Percentiles rank a stretch among this genome's conserved stretches.
Conservation (phyloP, 495 filamentous ascomycete genomes). For the Podospora pseudopauciseta region DNA sequence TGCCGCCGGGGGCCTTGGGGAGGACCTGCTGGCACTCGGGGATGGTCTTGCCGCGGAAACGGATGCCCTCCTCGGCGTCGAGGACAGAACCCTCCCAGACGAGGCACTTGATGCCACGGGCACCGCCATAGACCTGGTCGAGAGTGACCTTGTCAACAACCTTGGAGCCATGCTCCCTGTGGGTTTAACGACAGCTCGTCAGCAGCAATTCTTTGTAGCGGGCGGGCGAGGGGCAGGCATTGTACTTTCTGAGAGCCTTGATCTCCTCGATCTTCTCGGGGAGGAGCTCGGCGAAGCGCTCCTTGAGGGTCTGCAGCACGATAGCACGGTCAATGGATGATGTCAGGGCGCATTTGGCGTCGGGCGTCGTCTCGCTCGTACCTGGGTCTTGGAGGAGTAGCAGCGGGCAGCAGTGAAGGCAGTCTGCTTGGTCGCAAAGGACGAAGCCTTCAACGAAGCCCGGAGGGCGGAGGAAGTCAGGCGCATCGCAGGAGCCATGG, state of each 20-base stretch:
- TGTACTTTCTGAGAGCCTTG: constrained; percentile 94
- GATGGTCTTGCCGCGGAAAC: constrained; percentile 97
- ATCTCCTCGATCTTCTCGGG: constrained; percentile 97
- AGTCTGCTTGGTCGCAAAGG: constrained; percentile 58
- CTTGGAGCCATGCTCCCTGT: constrained; percentile 87
- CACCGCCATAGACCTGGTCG: constrained; percentile 98
- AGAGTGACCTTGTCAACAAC: constrained; percentile 97
- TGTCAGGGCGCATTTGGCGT: constrained; percentile 23
- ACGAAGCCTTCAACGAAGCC: constrained; percentile 60
- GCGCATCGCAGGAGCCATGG: constrained; percentile 78
- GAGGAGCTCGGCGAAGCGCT: constrained; percentile 93
- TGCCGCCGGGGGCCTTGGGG: constrained; percentile 90
- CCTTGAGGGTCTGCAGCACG: constrained; percentile 78
- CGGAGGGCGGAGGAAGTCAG: constrained; percentile 72
- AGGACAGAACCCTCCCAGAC: constrained; percentile 99
- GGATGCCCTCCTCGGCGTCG: constrained; percentile 97
- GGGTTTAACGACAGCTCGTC: constrained; percentile 12
- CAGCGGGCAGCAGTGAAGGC: constrained; percentile 78
- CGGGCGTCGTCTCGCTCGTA: constrained; percentile 35
- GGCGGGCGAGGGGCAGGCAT: constrained; percentile 4
- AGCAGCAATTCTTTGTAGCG: constrained; percentile 13
- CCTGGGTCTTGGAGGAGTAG: constrained; percentile 91
- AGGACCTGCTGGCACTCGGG: constrained; percentile 97
- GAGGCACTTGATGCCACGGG: constrained; percentile 95
- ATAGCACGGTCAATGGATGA: constrained; percentile 31